phyloP scores from a whole-genome alignment of 305 asterid species.

The Coffea humblotiana region DNA sequence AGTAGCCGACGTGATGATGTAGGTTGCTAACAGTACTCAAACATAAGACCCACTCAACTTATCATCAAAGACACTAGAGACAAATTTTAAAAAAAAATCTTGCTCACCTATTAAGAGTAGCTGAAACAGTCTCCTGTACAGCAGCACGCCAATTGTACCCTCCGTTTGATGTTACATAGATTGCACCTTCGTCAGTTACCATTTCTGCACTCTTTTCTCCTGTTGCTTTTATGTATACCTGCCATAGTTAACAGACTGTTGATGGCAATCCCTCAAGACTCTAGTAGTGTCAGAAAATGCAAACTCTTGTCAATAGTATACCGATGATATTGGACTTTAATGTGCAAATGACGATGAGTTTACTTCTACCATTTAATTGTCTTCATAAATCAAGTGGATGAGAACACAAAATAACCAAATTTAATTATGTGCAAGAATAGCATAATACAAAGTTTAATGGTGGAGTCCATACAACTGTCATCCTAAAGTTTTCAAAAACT shows the following conservation, averaged over 20 bases:
- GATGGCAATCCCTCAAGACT: not conserved
- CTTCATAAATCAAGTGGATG: not conserved
- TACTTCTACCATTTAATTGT: not conserved
- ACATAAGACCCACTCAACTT: not conserved
- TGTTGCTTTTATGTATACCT: slow-evolving; percentile 69
- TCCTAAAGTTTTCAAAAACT: not conserved
- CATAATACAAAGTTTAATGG: not conserved
- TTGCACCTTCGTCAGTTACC: slow-evolving; percentile 99
- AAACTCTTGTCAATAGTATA: not conserved
- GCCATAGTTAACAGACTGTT: slow-evolving; percentile 22
- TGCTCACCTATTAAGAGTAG: slow-evolving; percentile 86
- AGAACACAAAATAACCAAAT: not conserved
- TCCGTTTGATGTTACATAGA: slow-evolving; percentile 83
- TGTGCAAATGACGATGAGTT: not conserved
- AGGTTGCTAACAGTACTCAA: not conserved
- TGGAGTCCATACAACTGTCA: not conserved
- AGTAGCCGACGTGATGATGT: not conserved
- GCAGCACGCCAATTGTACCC: slow-evolving; percentile 99
- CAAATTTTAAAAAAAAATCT: no score
- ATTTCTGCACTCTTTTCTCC: slow-evolving; percentile 92
- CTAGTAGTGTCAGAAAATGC: not conserved
- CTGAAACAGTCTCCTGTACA: slow-evolving; percentile 96
- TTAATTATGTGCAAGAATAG: not conserved
- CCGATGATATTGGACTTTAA: not conserved
- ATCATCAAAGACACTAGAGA: not conserved